Evolutionary conservation across 2,329 filamentous ascomycete species (phyloP).

Genomic region (Apiospora hydei): DNA sequence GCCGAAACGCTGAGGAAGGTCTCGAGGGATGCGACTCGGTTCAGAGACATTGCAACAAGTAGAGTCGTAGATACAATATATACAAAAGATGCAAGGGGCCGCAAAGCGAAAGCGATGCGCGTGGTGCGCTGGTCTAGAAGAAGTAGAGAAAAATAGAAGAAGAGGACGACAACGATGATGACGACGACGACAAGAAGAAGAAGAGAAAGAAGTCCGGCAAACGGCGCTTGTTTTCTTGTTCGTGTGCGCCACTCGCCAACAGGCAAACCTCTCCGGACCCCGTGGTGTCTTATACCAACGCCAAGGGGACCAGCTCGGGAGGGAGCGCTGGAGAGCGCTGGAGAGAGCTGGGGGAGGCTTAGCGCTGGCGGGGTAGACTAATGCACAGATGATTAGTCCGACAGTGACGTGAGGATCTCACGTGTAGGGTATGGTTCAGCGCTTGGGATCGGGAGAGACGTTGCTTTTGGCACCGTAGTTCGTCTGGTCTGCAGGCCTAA

Average conservation of each 20-base stretch:
- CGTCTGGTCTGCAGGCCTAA: background rate
- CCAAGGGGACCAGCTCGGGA: background rate
- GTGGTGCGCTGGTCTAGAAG: background rate
- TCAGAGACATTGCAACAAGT: constrained; percentile 54
- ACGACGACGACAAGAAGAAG: background rate
- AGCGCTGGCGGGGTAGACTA: background rate
- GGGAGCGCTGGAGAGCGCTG: background rate
- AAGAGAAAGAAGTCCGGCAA: background rate
- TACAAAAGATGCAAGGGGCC: background rate
- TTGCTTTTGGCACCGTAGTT: background rate
- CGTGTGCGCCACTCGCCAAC: background rate
- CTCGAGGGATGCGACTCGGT: constrained; percentile 61
- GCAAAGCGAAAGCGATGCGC: background rate
- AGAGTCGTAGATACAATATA: no score
- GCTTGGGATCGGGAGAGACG: background rate
- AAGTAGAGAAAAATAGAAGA: background rate
- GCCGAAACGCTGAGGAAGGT: constrained; percentile 53
- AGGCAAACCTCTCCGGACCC: background rate
- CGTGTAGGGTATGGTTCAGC: background rate
- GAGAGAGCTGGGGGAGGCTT: background rate
- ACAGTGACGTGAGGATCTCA: constrained; percentile 12
- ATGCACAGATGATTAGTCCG: background rate
- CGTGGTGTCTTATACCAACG: background rate
- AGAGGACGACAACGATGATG: background rate
- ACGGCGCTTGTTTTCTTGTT: background rate